Base-by-base conservation (phyloP, 148 eudicot species). In the Chenopodium formosanum region DNA sequence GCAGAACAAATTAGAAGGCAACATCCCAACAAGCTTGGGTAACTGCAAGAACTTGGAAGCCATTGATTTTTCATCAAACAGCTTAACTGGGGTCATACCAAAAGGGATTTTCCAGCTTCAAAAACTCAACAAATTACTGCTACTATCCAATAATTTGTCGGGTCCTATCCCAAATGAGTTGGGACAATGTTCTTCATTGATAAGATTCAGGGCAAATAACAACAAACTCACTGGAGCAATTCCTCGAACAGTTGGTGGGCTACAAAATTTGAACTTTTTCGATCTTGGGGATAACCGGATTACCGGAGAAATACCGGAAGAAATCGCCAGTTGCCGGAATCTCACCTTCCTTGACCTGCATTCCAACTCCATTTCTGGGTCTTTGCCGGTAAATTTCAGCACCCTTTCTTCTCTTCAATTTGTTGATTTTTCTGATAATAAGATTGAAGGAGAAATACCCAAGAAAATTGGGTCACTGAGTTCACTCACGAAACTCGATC, bases 291-390 rank as follows among this genome's bases (percentile, higher is more conserved):
- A 85, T 10, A 95, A 95, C 46, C 84, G 90, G 69, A 52, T 95
- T 8, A 85, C 89, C 27, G 98, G 98, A 19, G 66, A 85, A 4
- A 85, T 95, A 37, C 96, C 98, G 5, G 48, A 63, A 75, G 91
- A 93, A 80, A 88, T 95, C 34, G 86, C 98, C 17, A 86, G 93
- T 0, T 95, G 98, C 83, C 84, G 83, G 85, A 93, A 95, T 82
- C 88, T 95, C 17, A 92, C 96, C 2, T 95, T 93, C 53, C 84
- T 95, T 6, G 98, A 95, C 34, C 85, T 95, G 63, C 98, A 95
- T 84, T 88, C 93, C 1, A 95, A 95, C 78, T 90, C 96, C 9
- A 82, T 95, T 17, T 76, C 88, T 13, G 98, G 98, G 27, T 50
- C 27, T 29, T 80, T 95, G 60, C 96, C 98, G 25, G 88, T 17